A percentile compares a stretch with the other conserved stretches of the same genome.
Conservation (phyloP, 1,284 basidiomycete genomes). For the Agroathelia rolfsii region DNA sequence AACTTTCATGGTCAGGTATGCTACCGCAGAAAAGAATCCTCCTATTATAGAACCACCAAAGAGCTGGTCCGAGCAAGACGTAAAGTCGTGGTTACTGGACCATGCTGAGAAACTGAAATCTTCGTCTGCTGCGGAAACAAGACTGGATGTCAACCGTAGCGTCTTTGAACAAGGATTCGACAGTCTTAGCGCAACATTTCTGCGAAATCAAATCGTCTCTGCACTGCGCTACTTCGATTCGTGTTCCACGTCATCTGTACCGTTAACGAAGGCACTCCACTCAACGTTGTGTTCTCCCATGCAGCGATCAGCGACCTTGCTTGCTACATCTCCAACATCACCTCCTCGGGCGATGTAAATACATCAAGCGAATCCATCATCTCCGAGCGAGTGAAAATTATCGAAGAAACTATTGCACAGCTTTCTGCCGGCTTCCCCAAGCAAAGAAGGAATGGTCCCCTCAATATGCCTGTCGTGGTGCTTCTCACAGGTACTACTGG, state of each 20-base stretch:
- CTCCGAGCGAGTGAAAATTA: too few relatives aligned
- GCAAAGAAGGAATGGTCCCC: too few relatives aligned
- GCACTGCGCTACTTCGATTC: slow-evolving; percentile 17
- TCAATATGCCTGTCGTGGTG: too few relatives aligned
- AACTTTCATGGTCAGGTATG: slow-evolving; percentile 14
- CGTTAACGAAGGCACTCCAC: slow-evolving; percentile 7
- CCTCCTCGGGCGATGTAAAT: not conserved
- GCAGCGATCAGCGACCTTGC: too few relatives aligned
- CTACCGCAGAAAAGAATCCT: slow-evolving; percentile 15
- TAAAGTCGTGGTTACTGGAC: slow-evolving; percentile 20
- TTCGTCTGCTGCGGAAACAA: slow-evolving; percentile 12
- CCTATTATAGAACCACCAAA: slow-evolving; percentile 11
- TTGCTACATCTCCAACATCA: too few relatives aligned
- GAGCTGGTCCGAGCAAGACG: slow-evolving; percentile 14
- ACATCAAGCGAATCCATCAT: too few relatives aligned
- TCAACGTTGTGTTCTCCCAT: slow-evolving; percentile 24
- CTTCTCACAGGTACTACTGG: slow-evolving; percentile 20
- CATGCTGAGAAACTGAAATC: slow-evolving; percentile 19
- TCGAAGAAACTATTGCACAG: not conserved
- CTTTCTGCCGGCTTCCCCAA: too few relatives aligned
- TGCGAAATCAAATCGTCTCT: slow-evolving; percentile 23
- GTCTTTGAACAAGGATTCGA: slow-evolving; percentile 29
- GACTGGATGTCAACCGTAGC: slow-evolving; percentile 18
- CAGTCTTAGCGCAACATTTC: slow-evolving; percentile 24
- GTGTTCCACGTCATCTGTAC: slow-evolving; percentile 1